Conservation (phyloP, 2,329 filamentous ascomycete genomes). For the Meredithiella fracta region DNA sequence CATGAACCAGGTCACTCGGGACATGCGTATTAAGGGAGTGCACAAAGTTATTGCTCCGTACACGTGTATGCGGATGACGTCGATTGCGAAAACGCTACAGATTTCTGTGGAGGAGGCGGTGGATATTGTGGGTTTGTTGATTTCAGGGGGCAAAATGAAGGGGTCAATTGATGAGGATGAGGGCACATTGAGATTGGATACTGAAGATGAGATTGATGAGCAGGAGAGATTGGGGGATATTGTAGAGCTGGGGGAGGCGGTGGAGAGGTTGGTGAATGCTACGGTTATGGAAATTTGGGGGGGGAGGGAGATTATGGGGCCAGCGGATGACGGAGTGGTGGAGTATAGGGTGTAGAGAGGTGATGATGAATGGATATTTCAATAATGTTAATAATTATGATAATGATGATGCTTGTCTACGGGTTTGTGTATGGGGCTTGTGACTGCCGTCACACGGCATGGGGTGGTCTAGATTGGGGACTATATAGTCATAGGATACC, state of each 20-base stretch:
- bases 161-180: slow-evolving; percentile 81
- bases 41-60: slow-evolving; percentile 89
- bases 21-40: slow-evolving; percentile 93
- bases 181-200: slow-evolving; percentile 68
- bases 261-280: neutral
- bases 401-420: no score
- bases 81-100: slow-evolving; percentile 76
- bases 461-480: no score
- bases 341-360: neutral
- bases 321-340: neutral
- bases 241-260: neutral
- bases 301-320: neutral
- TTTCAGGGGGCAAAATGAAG: slow-evolving; percentile 72
- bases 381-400: neutral
- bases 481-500: no score
- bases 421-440: no score
- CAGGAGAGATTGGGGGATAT: neutral
- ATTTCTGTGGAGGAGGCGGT: slow-evolving; percentile 76
- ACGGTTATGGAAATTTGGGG: neutral
- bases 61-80: slow-evolving; percentile 72
- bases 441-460: no score
- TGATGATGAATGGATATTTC: neutral
- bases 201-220: slow-evolving; percentile 38
- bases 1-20: slow-evolving; percentile 95
- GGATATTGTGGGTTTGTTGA: slow-evolving; percentile 89